Evolutionary conservation across 2,329 filamentous ascomycete genomes (phyloP), one percentile per base, ranked within the genome.

Genomic region (Diaporthe sp.): DNA sequence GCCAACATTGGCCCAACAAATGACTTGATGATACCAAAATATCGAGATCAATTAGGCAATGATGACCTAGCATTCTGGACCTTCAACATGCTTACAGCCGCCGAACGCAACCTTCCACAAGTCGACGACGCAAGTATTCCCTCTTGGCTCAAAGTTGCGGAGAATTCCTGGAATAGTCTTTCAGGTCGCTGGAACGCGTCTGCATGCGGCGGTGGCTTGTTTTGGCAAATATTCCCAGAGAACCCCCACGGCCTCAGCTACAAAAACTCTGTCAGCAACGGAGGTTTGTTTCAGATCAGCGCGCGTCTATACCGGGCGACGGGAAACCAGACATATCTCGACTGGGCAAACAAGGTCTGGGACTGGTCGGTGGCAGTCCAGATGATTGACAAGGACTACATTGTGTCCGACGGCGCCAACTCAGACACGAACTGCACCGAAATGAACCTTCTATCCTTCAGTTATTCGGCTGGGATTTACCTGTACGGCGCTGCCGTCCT

Each of bases 231-330:
- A 77, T 96, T 92, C 81, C 84, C 88, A 1, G 90, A 89, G 78
- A 96, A 97, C 81, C 85, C 86, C 61, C 91, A 91, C 76, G 95
- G 94, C 19, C 92, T 95, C 81, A 88, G 91, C 79, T 97, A 97
- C 88, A 97, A 96, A 84, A 96, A 96, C 84, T 89, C 92, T 22
- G 90, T 96, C 78, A 92, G 92, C 75, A 97, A 97, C 81, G 94
- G 94, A 55, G 92, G 92, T n/a, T 91, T 97, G 81, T 96, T 97
- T 82, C 93, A 96, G 79, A 87, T 97, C 17, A 92, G 93, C 5
- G 94, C 94, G 1, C 92, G 94, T 25, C 87, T 96, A 19, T 93
- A 92, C 35, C 90, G 92, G 61, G 92, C 90, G 75, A 94, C 92
- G 0, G 91, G 90, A 22, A 92, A 94, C 78, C 81, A 88, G 66